Evolutionary conservation across 2,329 filamentous ascomycete genomes (phyloP), one percentile per base, ranked within the genome.

Genomic region (Curvularia sp.): DNA sequence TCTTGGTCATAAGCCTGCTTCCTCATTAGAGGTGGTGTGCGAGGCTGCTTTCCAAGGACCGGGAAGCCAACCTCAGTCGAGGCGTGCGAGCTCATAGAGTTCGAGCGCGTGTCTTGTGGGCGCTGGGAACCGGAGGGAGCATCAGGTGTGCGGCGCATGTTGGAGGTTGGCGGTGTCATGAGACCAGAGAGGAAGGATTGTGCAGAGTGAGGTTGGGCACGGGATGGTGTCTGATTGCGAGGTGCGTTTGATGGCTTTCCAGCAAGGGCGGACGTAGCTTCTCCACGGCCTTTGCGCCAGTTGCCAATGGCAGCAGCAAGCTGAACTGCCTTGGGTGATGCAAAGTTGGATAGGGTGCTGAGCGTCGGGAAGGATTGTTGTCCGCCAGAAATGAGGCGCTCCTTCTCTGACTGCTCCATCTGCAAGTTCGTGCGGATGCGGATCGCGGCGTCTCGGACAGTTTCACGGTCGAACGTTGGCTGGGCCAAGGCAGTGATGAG

Each of bases 291-390:
- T 74, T 90, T 94, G 51, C 93, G 89, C 94, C 94, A 97, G 77
- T 89, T 97, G 46, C 92, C 93, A 87, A 93, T 96, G n/a, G 93
- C 94, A n/a, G 93, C 92, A n/a, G 92, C 92, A 23, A 97, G 90
- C 73, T 96, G 89, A 5, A 91, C 92, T 15, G 96, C 89, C 30
- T 92, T 88, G 3, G 93, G 94, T 2, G 92, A 90, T 10, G 91
- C 89, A 63, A 93, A 87, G 64, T 86, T 87, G 46, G 93, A 88
- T 30, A 91, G 86, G 46, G 89, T 89, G 1, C 92, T 89, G 41
- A 97, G 85, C 39, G 90, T 91, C 4, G 91, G 90, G 66, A 95
- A 82, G 53, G 83, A 86, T 59, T 80, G 77, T 43, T 71, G 71
- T 19, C 82, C 79, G 60, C 87, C 89, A 13, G 89, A 88, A 79